phyloP scores from a whole-genome alignment of 495 filamentous ascomycete genomes.

The Lasiosphaeria ovina region DNA sequence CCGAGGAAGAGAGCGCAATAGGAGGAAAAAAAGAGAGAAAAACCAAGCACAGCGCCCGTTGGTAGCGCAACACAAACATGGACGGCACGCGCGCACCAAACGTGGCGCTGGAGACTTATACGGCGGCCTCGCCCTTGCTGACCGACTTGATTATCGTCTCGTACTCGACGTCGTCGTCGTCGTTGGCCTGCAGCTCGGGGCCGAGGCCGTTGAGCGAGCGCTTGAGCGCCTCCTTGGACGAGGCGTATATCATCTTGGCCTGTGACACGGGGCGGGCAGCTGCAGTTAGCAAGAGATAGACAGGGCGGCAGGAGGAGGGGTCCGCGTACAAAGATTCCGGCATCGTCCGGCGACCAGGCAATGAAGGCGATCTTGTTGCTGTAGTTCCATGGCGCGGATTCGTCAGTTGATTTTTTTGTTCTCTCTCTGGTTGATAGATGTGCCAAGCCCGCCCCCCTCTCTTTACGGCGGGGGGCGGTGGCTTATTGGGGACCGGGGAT shows the following conservation, averaged over 20 bases:
- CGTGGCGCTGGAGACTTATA: not conserved
- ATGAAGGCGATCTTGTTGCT: constrained; percentile 98
- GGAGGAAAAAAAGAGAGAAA: constrained; percentile 1
- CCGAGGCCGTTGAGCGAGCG: constrained; percentile 77
- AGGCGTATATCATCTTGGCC: constrained; percentile 95
- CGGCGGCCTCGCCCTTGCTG: constrained; percentile 64
- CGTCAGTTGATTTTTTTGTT: constrained; percentile 18
- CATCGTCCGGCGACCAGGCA: constrained; percentile 85
- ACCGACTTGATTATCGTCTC: constrained; percentile 73
- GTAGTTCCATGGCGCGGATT: not conserved
- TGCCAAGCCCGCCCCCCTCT: not conserved
- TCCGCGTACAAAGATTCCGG: constrained; percentile 72
- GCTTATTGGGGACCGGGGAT: not conserved
- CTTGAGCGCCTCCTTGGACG: constrained; percentile 90
- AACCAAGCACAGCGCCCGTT: not conserved
- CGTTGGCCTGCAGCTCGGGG: constrained; percentile 88
- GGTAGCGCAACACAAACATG: not conserved
- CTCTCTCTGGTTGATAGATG: not conserved
- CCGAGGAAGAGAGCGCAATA: not conserved
- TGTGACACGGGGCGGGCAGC: constrained; percentile 27
- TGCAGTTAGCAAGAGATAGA: not conserved
- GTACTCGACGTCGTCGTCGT: constrained; percentile 84
- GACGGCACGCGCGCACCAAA: too few relatives aligned
- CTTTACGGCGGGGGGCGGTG: not conserved
- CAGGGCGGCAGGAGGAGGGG: constrained; percentile 14